Base-by-base conservation (phyloP, 371 early-diverging fungal species). In the Mortierella sp. region DNA sequence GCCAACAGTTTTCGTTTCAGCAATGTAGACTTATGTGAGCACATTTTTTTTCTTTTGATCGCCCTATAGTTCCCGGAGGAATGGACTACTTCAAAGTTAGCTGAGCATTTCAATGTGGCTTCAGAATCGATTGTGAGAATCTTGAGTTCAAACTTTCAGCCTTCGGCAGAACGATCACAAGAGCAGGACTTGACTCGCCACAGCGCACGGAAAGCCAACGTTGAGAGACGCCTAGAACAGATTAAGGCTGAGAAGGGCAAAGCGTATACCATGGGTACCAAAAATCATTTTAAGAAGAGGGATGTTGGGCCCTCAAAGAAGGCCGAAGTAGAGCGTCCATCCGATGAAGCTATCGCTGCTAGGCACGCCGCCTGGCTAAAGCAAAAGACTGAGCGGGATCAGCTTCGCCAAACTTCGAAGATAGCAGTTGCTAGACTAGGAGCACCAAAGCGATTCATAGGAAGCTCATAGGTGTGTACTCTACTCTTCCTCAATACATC, bases 31-130 rank as follows among this genome's bases (percentile, higher is more conserved):
- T 19, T 16, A 6, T 30, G 46, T 16, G 4, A 7, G 16, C 51
- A 28, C n/a, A n/a, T n/a, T n/a, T 26, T 21, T 48, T 43, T 51
- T 53, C 37, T 56, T 14, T 46, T 64, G 30, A 29, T 37, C 12
- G n/a, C n/a, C n/a, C n/a, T n/a, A 37, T 58, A 76, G 77, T 77
- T 72, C 48, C 77, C 77, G 6, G 77, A 77, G 0, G 66, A 72
- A 53, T 77, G 77, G 77, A 77, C 77, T 9, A 68, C 72, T 4
- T 26, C 58, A 23, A 77, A 77, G 44, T 30, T 77, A 26, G 64
- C 77, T 7, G 61, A 52, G 16, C 77, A 77, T 45, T 77, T 65
- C 44, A 77, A 77, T 23, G 60, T 77, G 2, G 52, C 69, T 0
- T 43, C 57, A 21, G 77, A 77, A 57, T 68, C 72, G 6, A 60